Conservation (phyloP, 805 yeast genomes). For the Sugiyamaella marilandica region DNA sequence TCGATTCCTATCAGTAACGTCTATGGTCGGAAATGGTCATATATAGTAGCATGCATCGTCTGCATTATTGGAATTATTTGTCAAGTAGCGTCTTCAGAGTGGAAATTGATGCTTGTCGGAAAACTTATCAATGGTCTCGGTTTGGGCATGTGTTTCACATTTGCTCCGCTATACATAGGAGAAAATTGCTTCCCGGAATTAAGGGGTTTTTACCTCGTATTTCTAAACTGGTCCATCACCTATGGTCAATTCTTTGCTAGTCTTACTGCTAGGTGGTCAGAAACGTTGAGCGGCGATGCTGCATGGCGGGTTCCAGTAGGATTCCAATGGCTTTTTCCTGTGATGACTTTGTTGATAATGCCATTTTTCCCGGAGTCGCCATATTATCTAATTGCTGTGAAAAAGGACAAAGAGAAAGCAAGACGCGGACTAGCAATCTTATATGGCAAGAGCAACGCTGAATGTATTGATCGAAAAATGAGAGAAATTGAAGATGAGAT, state of each 20-base stretch:
- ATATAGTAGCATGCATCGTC: background rate
- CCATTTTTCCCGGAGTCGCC: constrained; percentile 9
- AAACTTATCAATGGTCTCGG: constrained; percentile 5
- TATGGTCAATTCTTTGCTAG: constrained; percentile 11
- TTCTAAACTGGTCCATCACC: constrained; percentile 6
- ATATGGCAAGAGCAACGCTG: constrained; percentile 1
- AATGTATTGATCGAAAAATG: background rate
- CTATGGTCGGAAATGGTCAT: constrained; percentile 3
- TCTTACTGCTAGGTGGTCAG: constrained; percentile 5
- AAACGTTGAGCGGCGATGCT: background rate
- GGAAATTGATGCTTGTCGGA: constrained; percentile 10
- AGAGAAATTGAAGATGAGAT: constrained; percentile 1
- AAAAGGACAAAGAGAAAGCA: background rate
- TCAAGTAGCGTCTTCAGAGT: constrained; percentile 5
- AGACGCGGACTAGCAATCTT: background rate
- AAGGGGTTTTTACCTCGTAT: constrained; percentile 7
- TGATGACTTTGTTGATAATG: constrained; percentile 2
- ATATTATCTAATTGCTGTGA: background rate
- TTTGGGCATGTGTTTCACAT: constrained; percentile 9
- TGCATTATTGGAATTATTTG: constrained; percentile 4
- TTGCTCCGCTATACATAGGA: constrained; percentile 5
- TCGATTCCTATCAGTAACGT: background rate
- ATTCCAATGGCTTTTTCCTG: constrained; percentile 8
- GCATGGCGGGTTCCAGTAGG: constrained; percentile 6
- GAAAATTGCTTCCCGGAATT: constrained; percentile 1